A percentile compares a stretch with the other conserved stretches of the same genome.
Conservation (phyloP, 2,329 filamentous ascomycete species). For the Arachnopeziza araneosa region DNA sequence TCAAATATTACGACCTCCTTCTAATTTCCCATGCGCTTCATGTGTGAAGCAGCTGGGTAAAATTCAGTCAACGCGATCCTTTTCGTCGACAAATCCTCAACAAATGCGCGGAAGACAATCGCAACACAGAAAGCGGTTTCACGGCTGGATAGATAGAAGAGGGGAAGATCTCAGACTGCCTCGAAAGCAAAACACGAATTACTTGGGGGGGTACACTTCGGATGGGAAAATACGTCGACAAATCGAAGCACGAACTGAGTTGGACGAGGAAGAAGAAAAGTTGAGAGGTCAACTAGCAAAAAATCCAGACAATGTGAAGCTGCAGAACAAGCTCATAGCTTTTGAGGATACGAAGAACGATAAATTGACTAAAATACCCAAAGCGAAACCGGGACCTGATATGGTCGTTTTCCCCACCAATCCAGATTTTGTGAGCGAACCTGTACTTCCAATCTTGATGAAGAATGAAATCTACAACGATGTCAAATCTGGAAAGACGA, state of each 20-base stretch:
- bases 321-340: not conserved
- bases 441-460: constrained; percentile 59
- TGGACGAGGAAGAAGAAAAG: constrained; percentile 1
- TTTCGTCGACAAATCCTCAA: constrained; percentile 26
- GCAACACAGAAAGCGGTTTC: constrained; percentile 25
- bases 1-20: not conserved
- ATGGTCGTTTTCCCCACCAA: constrained; percentile 58
- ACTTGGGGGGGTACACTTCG: constrained; percentile 27
- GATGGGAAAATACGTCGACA: constrained; percentile 27
- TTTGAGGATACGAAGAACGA: constrained; percentile 4
- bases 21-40: constrained; percentile 7
- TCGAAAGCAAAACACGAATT: constrained; percentile 27
- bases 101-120: constrained; percentile 21
- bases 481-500: constrained; percentile 50
- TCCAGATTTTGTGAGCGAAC: constrained; percentile 51
- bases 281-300: not conserved
- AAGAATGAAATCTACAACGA: constrained; percentile 57
- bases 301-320: not conserved
- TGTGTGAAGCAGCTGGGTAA: constrained; percentile 22
- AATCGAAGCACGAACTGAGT: constrained; percentile 2
- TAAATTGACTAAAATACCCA: not conserved
- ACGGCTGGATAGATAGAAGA: constrained; percentile 25
- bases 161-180: constrained; percentile 27
- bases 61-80: constrained; percentile 23
- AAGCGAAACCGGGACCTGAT: constrained; percentile 12